These are phyloP conservation scores for Anisodus acutangulus DNA, from an alignment of 257 asterid species.

Conservation along the genomic window DNA sequence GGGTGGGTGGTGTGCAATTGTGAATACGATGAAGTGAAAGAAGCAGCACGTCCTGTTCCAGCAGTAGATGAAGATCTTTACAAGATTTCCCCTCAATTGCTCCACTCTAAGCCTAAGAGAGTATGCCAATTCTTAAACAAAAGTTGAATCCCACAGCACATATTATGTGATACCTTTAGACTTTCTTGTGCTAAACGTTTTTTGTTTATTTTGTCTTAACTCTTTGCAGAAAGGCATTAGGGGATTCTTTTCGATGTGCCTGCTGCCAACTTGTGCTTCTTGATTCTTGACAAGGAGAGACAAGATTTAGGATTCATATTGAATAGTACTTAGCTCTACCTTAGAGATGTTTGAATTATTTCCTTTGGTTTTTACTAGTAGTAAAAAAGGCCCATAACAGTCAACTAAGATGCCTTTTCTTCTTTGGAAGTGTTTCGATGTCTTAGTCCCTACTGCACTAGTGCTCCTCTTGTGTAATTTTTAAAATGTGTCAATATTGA, in stretches of 20 bases:
- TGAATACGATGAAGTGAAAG: slow-evolving; percentile 46
- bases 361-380: background rate
- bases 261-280: slow-evolving; percentile 45
- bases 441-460: background rate
- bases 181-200: background rate
- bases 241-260: slow-evolving; percentile 60
- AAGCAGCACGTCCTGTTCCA: slow-evolving; percentile 37
- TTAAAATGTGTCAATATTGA: background rate
- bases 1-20: slow-evolving; percentile 57
- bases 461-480: background rate
- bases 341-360: background rate
- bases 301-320: background rate
- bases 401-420: background rate
- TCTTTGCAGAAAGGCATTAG: slow-evolving; percentile 58
- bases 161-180: background rate
- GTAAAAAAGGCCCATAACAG: background rate
- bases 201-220: background rate
- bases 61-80: slow-evolving; percentile 79
- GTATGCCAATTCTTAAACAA: slow-evolving; percentile 30
- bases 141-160: no score
- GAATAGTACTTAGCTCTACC: no score
- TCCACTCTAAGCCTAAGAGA: slow-evolving; percentile 51
- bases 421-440: background rate
- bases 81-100: slow-evolving; percentile 75
- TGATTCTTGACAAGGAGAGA: no score